Conservation (phyloP, 495 filamentous ascomycete species). For the Thermochaetoides thermophila region DNA sequence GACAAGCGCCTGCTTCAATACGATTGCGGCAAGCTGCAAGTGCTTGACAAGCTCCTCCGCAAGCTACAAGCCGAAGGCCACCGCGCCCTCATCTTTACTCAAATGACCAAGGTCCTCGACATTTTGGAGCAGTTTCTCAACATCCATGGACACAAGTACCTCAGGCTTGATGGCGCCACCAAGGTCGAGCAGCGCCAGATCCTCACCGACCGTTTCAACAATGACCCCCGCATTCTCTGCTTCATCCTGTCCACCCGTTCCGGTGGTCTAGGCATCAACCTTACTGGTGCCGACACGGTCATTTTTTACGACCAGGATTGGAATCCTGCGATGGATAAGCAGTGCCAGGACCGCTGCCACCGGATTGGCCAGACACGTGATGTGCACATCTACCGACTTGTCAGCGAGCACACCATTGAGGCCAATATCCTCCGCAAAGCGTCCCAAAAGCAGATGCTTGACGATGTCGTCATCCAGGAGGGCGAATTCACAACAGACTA, state of each 20-base stretch:
- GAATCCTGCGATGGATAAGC: conserved; percentile 99
- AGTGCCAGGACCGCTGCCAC: conserved; percentile 95
- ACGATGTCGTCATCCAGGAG: conserved; percentile 96
- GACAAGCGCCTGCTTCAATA: conserved; percentile 92
- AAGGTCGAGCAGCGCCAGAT: conserved; percentile 93
- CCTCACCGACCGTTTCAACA: conserved; percentile 93
- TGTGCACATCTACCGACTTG: conserved; percentile 95
- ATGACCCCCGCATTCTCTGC: conserved; percentile 75
- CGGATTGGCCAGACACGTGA: conserved; percentile 97
- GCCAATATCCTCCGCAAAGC: conserved; percentile 95
- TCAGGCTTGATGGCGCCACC: conserved; percentile 80
- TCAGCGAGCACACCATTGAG: conserved; percentile 95
- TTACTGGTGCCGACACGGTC: conserved; percentile 93
- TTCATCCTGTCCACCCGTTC: conserved; percentile 94
- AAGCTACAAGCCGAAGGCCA: conserved; percentile 80
- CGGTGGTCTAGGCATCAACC: conserved; percentile 87
- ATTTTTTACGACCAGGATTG: conserved; percentile 99
- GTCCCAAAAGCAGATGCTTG: conserved; percentile 92
- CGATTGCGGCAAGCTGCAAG: conserved; percentile 94
- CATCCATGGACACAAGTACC: conserved; percentile 90
- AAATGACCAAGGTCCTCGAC: conserved; percentile 98
- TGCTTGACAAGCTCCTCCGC: conserved; percentile 73
- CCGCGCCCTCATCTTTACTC: conserved; percentile 92
- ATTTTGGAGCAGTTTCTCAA: conserved; percentile 97
- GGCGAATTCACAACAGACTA: conserved; percentile 98